Evolutionary conservation across 371 early-diverging fungal species (phyloP), one percentile per base, ranked within the genome.

Genomic region (Apophysomyces trapeziformis): DNA sequence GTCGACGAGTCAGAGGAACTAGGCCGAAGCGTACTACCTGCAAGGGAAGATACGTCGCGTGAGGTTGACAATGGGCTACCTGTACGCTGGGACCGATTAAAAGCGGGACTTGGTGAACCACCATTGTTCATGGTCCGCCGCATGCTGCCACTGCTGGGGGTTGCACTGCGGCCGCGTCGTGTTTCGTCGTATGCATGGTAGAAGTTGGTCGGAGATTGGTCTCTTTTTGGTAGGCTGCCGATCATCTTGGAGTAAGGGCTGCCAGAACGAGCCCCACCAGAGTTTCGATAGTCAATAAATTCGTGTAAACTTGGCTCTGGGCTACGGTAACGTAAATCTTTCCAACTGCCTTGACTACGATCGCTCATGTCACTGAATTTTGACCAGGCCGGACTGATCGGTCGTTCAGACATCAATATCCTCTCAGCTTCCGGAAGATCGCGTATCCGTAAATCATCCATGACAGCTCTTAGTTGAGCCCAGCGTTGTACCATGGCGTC

Each of bases 401-500:
- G 66, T 14, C 36, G 68, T 12, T 44, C 65, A 39, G 18, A 56
- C 54, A 14, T 47, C 11, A 84, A 39, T 7, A 77, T 47, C n/a
- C 72, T 68, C 63, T 85, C 87, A 18, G 82, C 76, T 16, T 64
- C 61, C 7, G 71, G 68, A 41, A 82, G 64, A 58, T 82, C 82
- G 16, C 61, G 68, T 11, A 74, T 63, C 11, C 78, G 65, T 26
- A 89, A 70, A 4, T 82, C 83, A 38, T 86, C 82, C 71, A 87
- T 80, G 1, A 72, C 75, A 9, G 75, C 71, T 50, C 83, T 81
- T 13, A 89, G 74, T 38, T 73, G 73, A 35, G 70, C 66, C 89
- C 87, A 89, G 18, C 83, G 74, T 36, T 82, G 70, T 32, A 83
- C 70, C 80, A 87, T 85, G 39, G 80, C 61, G 32, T 76, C 74